Evolutionary conservation across 139 green algal genomes (phyloP).

Genomic region (Chlorella sp.): DNA sequence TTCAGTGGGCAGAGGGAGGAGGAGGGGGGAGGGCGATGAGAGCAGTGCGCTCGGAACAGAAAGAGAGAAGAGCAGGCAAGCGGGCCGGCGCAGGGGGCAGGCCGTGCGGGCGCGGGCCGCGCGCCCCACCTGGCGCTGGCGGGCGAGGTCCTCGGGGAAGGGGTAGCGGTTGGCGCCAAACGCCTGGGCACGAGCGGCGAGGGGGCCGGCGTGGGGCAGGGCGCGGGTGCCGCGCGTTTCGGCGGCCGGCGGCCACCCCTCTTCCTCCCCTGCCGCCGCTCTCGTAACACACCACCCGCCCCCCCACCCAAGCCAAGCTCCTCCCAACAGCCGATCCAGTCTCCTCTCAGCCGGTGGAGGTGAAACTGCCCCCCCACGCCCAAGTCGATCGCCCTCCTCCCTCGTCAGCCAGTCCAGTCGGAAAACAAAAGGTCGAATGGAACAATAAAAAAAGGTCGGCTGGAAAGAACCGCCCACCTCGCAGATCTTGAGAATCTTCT

Average conservation of each 20-base stretch:
- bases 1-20: not conserved
- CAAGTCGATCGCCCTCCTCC: no score
- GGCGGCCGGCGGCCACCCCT: no score
- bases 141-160: conserved; percentile 89
- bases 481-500: conserved; percentile 87
- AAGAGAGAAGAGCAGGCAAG: not conserved
- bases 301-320: no score
- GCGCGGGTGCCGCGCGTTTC: no score
- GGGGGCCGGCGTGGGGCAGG: no score
- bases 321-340: no score
- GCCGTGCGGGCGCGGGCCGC: not conserved
- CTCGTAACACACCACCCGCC: no score
- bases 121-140: conserved; percentile 74
- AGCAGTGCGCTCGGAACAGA: not conserved
- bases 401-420: no score
- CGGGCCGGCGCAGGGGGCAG: not conserved
- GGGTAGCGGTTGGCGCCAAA: conserved; percentile 97
- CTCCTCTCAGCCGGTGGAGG: no score
- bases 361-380: no score
- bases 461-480: not conserved
- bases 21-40: not conserved
- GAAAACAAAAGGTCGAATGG: conserved; percentile 22
- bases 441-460: not conserved
- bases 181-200: no score
- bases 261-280: no score